phyloP scores from a whole-genome alignment of 495 filamentous ascomycete species.

The Margaritispora aquatica region DNA sequence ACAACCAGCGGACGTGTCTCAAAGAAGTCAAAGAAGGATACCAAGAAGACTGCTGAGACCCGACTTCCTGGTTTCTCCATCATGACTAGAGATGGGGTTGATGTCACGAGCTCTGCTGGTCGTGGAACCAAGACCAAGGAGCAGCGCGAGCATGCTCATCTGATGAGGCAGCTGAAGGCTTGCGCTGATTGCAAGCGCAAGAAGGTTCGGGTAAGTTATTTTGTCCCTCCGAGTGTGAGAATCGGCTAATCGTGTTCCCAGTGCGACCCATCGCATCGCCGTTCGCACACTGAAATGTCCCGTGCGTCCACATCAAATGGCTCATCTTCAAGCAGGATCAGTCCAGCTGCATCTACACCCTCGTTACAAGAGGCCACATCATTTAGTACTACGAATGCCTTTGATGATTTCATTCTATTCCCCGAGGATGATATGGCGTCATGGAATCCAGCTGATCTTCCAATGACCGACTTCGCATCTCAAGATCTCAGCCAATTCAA shows the following conservation, averaged over 20 bases:
- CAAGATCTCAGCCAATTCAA: slow-evolving; percentile 14
- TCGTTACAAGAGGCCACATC: background rate
- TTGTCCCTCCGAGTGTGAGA: background rate
- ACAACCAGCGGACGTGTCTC: slow-evolving; percentile 7
- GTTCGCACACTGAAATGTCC: slow-evolving; percentile 15
- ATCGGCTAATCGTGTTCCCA: slow-evolving; percentile 7
- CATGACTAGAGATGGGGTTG: slow-evolving; percentile 48
- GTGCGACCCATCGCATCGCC: slow-evolving; percentile 24
- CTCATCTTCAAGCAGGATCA: slow-evolving; percentile 2
- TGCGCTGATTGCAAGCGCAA: slow-evolving; percentile 48
- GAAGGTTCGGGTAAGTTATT: slow-evolving; percentile 32
- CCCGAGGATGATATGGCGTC: slow-evolving; percentile 10
- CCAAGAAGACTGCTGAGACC: slow-evolving; percentile 18
- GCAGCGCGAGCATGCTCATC: slow-evolving; percentile 51
- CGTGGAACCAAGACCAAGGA: slow-evolving; percentile 55
- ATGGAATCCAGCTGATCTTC: slow-evolving; percentile 13
- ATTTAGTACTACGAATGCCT: slow-evolving; percentile 9
- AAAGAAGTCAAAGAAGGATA: slow-evolving; percentile 22
- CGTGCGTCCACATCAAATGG: slow-evolving; percentile 11
- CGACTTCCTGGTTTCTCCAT: slow-evolving; percentile 52
- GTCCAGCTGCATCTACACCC: slow-evolving; percentile 5
- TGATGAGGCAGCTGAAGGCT: slow-evolving; percentile 54
- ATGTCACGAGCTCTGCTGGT: slow-evolving; percentile 49
- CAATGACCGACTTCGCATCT: background rate
- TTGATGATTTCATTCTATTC: slow-evolving; percentile 24